Evolutionary conservation across 2,329 filamentous ascomycete species (phyloP), one percentile per base, ranked within the genome.

Genomic region (Aschersonia sp.): DNA sequence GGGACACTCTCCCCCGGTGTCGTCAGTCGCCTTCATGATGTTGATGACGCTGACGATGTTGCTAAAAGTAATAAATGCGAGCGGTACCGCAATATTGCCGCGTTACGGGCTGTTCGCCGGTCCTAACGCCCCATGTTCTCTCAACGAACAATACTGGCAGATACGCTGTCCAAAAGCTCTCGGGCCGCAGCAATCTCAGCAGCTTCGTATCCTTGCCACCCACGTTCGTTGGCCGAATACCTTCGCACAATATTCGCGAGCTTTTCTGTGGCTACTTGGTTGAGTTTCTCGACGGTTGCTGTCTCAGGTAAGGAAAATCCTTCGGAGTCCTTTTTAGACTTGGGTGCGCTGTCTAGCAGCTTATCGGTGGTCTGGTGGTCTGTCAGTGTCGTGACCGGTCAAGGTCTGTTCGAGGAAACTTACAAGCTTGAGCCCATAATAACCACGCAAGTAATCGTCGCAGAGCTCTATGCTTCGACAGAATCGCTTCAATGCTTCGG

Each of bases 401-500:
- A 29, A 2, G 30, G 4, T 22, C 5, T 8, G 6, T 14, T 41
- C 32, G 11, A 43, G 37, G 9, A n/a, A 10, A 58, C 76, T 58
- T 65, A 88, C 83, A 64, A 89, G 63, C 62, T 90, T 92, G 50
- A 98, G 69, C 6, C 92, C 92, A 64, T 95, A 97, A 63, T 88
- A 94, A 1, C 89, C 92, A 51, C 92, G 80, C 52, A 97, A 66
- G 61, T 96, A 97, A 60, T 88, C 81, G 56, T 96, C 86, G 59
- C 92, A 97, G 46, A 98, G 76, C 67, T 98, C 92, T 54, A 97
- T 79, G 58, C 88, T 92, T 57, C 92, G 79, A 61, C 84, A 86
- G 65, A 94, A 97, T 54, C 89, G 79, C 60, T 87, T 85, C 47
- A 95, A 65, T 5, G 87, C 81, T 60, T 89, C 85, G 42, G 76